Conservation (phyloP, 2,329 filamentous ascomycete species). For the Neoarthrinium moseri region DNA sequence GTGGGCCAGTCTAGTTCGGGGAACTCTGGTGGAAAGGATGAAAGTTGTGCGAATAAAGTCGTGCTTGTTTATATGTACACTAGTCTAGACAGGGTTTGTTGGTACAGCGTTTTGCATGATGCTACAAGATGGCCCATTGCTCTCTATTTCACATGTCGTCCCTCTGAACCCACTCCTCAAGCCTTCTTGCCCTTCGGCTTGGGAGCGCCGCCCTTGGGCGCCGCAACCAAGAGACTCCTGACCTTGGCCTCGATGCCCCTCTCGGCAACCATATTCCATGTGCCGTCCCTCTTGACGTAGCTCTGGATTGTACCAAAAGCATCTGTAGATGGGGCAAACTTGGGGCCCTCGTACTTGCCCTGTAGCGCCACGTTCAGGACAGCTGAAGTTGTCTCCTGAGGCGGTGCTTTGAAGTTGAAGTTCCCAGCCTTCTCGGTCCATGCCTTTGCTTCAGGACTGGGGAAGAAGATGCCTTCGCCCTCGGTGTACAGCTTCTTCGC, state of each 20-base stretch:
- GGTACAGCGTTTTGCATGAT: conserved; percentile 19
- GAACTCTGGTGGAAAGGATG: too few relatives aligned
- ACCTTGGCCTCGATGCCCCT: conserved; percentile 26
- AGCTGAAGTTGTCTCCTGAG: conserved; percentile 24
- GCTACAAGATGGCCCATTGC: conserved; percentile 16
- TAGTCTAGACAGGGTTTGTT: conserved; percentile 15
- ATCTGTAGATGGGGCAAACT: conserved; percentile 26
- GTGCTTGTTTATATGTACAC: conserved; percentile 18
- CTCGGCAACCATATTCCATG: conserved; percentile 23
- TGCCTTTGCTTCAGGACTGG: conserved; percentile 29
- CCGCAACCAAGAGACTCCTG: conserved; percentile 18
- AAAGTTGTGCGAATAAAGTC: not conserved
- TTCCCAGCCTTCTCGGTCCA: conserved; percentile 19
- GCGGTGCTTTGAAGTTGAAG: conserved; percentile 18
- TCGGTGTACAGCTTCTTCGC: conserved; percentile 20
- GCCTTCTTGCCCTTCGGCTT: conserved; percentile 12
- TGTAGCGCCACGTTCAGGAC: conserved; percentile 35
- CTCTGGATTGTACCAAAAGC: conserved; percentile 29
- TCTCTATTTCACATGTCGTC: not conserved
- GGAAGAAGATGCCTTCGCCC: conserved; percentile 36
- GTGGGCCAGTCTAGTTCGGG: not conserved
- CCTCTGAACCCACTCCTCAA: conserved; percentile 9
- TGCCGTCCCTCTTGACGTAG: conserved; percentile 34
- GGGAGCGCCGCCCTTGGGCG: conserved; percentile 6
- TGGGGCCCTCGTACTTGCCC: conserved; percentile 34